Percentiles rank a stretch among this genome's conserved stretches.
These are phyloP conservation scores for Chlamydomonas asymmetrica DNA, from an alignment of 139 green algal genomes.

Conservation along the genomic window DNA sequence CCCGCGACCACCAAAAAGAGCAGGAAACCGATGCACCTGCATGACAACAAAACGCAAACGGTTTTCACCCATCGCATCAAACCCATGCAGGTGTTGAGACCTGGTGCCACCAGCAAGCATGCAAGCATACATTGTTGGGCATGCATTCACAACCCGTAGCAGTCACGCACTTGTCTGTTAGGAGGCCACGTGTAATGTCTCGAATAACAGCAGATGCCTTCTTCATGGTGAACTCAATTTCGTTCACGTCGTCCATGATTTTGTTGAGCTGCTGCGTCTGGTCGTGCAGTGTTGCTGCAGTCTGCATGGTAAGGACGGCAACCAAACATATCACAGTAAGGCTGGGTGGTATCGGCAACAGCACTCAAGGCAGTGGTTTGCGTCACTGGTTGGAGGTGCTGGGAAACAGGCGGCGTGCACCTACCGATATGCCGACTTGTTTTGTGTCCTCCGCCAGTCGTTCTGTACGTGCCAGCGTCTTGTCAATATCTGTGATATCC, in stretches of 20 bases:
- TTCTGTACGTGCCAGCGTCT: slow-evolving; percentile 62
- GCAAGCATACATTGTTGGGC: slow-evolving; percentile 8
- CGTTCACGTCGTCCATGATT: slow-evolving; percentile 80
- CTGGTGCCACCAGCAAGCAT: no score
- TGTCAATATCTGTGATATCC: slow-evolving; percentile 77
- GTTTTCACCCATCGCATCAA: neutral
- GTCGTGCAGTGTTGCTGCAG: slow-evolving; percentile 73
- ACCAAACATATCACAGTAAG: neutral
- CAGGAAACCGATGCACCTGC: slow-evolving; percentile 80
- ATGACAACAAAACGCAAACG: no score
- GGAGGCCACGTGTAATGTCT: slow-evolving; percentile 80
- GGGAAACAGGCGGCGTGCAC: no score
- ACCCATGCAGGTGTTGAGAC: no score
- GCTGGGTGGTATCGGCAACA: no score
- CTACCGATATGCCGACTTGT: slow-evolving; percentile 63
- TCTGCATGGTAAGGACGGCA: slow-evolving; percentile 40
- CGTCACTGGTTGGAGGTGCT: no score
- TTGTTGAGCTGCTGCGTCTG: slow-evolving; percentile 76
- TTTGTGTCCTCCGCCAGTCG: slow-evolving; percentile 79
- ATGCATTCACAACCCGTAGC: neutral
- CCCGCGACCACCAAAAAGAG: slow-evolving; percentile 69
- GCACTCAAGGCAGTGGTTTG: no score
- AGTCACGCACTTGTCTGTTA: slow-evolving; percentile 84
- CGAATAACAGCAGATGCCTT: slow-evolving; percentile 79
- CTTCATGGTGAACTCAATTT: slow-evolving; percentile 92